phyloP scores from a whole-genome alignment of 345 rosid species.

The Eucalyptus cloeziana region DNA sequence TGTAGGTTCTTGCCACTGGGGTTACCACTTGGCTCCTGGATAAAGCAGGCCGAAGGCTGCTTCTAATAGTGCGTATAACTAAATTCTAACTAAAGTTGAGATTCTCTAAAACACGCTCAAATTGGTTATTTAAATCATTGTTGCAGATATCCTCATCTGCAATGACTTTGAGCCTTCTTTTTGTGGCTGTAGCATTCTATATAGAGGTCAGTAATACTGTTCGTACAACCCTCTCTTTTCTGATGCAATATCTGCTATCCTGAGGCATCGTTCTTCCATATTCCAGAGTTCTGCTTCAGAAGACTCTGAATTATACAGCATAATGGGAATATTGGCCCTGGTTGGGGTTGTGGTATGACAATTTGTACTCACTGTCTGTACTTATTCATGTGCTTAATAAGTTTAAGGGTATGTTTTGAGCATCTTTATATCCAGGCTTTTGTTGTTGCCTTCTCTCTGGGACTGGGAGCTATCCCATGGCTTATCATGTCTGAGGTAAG shows the following conservation, averaged over 20 bases:
- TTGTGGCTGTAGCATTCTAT: slow-evolving; percentile 63
- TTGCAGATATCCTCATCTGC: slow-evolving; percentile 67
- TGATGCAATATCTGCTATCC: neutral
- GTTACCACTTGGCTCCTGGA: slow-evolving; percentile 82
- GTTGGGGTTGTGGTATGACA: slow-evolving; percentile 84
- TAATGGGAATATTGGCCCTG: slow-evolving; percentile 59
- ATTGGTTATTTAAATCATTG: neutral
- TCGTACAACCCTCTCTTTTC: neutral
- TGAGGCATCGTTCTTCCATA: neutral
- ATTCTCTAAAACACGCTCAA: neutral
- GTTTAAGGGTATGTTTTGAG: neutral
- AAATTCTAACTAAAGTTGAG: neutral
- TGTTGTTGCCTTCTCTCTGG: slow-evolving; percentile 76
- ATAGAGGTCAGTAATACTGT: slow-evolving; percentile 36
- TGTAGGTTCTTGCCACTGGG: slow-evolving; percentile 76
- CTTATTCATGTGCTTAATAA: neutral
- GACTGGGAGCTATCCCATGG: slow-evolving; percentile 97
- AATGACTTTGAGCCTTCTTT: slow-evolving; percentile 60
- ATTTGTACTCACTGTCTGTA: neutral
- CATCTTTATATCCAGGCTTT: slow-evolving; percentile 28
- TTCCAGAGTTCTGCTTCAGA: slow-evolving; percentile 42
- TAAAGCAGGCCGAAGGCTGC: slow-evolving; percentile 79
- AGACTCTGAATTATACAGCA: slow-evolving; percentile 39
- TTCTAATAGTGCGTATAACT: slow-evolving; percentile 53
- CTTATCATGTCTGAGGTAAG: slow-evolving; percentile 96